Conservation (phyloP, 805 yeast genomes). For the Candida chilensis region DNA sequence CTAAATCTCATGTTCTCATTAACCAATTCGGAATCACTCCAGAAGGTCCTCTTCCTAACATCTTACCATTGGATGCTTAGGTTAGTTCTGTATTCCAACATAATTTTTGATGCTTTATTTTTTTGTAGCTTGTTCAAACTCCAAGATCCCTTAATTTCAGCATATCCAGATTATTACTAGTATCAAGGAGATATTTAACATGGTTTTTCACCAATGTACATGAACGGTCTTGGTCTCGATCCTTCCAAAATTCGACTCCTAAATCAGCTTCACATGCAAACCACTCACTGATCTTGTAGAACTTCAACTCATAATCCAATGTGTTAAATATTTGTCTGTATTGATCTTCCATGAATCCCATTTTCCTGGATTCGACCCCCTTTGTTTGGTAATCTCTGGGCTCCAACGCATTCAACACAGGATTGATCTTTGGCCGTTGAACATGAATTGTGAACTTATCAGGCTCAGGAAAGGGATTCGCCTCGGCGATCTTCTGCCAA, state of each 20-base stretch:
- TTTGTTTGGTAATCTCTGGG: too few species aligned
- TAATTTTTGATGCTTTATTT: background rate
- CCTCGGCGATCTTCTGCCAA: slow-evolving; percentile 10
- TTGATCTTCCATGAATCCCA: background rate
- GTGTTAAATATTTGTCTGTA: background rate
- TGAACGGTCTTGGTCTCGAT: too few species aligned
- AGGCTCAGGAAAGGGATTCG: slow-evolving; percentile 7
- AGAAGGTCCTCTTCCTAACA: slow-evolving; percentile 78
- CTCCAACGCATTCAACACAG: slow-evolving; percentile 7
- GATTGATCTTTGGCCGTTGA: slow-evolving; percentile 12
- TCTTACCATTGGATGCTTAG: slow-evolving; percentile 35
- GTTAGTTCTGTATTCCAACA: too few species aligned
- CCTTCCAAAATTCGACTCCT: too few species aligned
- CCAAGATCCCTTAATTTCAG: too few species aligned
- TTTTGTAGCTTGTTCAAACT: background rate
- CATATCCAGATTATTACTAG: too few species aligned
- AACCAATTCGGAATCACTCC: slow-evolving; percentile 85
- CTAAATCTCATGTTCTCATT: slow-evolving; percentile 71
- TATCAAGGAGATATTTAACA: too few species aligned
- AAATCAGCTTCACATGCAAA: background rate
- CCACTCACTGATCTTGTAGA: background rate
- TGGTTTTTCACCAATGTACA: too few species aligned
- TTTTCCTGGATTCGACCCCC: slow-evolving; percentile 2
- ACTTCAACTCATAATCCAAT: slow-evolving; percentile 1
- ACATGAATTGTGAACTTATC: slow-evolving; percentile 11